These are phyloP conservation scores for Myrica gale DNA, from an alignment of 306 rosid species.

Conservation along the genomic window DNA sequence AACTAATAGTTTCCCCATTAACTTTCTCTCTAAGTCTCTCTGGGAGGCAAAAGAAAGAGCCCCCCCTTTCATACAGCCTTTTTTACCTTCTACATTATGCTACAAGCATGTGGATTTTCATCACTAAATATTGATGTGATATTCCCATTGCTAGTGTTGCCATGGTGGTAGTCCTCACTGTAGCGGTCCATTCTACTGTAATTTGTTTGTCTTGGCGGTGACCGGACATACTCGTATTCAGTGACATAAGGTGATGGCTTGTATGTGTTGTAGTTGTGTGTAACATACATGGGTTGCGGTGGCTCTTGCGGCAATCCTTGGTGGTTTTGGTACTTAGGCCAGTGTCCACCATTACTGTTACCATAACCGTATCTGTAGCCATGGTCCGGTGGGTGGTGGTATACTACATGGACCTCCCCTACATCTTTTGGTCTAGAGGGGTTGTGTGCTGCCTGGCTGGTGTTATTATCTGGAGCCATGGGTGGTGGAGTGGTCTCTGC, in stretches of 20 bases:
- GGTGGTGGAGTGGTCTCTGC: conserved; percentile 33
- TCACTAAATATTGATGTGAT: conserved; percentile 79
- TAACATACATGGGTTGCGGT: conserved; percentile 38
- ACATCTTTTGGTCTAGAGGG: conserved; percentile 30
- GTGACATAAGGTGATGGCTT: conserved; percentile 56
- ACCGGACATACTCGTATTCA: conserved; percentile 56
- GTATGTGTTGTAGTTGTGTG: conserved; percentile 66
- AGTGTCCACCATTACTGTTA: conserved; percentile 36
- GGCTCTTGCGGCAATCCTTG: conserved; percentile 35
- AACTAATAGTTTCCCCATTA: conserved; percentile 23
- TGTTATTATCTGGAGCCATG: conserved; percentile 28
- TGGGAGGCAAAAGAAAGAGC: conserved; percentile 2
- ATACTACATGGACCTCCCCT: conserved; percentile 46
- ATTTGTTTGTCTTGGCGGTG: conserved; percentile 47
- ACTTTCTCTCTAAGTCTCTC: conserved; percentile 23
- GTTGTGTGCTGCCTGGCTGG: conserved; percentile 32
- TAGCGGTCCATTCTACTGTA: conserved; percentile 44
- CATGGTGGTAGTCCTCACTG: conserved; percentile 41
- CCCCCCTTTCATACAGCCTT: conserved; percentile 4
- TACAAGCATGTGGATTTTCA: conserved; percentile 92
- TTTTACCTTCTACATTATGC: conserved; percentile 42
- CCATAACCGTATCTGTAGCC: conserved; percentile 38
- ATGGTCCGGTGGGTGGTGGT: conserved; percentile 44
- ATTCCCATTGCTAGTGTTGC: conserved; percentile 39
- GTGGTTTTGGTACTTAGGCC: conserved; percentile 35